Evolutionary conservation across 441 rosid species (phyloP).

Genomic region (Erodium chrysanthum): DNA sequence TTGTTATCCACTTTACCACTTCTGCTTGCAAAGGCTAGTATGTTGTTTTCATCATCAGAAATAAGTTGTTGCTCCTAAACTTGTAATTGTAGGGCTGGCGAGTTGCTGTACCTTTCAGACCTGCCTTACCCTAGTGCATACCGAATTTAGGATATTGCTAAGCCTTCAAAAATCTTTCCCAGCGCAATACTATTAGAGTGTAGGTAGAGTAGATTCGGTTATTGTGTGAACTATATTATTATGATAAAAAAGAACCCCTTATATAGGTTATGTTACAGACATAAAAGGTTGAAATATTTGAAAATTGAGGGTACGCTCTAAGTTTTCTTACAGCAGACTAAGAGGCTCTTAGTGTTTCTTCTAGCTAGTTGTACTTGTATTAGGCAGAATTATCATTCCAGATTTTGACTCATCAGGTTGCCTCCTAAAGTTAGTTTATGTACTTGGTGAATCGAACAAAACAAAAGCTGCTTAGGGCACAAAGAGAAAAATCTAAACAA

Average conservation of each 20-base stretch:
- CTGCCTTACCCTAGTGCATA: too few relatives aligned
- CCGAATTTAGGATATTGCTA: neutral
- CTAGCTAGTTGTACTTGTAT: slow-evolving; percentile 10
- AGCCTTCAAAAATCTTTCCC: neutral
- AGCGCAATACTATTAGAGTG: neutral
- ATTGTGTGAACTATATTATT: slow-evolving; percentile 9
- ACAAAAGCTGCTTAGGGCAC: slow-evolving; percentile 13
- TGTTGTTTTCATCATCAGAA: too few relatives aligned
- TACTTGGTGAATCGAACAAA: slow-evolving; percentile 23
- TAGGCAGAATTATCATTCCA: slow-evolving; percentile 16
- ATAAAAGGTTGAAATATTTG: neutral
- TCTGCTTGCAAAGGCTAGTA: too few relatives aligned
- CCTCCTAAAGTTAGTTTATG: slow-evolving; percentile 25
- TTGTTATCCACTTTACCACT: too few relatives aligned
- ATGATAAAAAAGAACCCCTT: neutral
- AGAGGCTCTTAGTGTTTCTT: slow-evolving; percentile 18
- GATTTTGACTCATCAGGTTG: slow-evolving; percentile 16
- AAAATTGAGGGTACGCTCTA: slow-evolving; percentile 3
- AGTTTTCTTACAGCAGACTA: slow-evolving; percentile 8
- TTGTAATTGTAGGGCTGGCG: too few relatives aligned
- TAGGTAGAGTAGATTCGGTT: neutral
- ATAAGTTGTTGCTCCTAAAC: too few relatives aligned
- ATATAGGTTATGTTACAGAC: slow-evolving; percentile 12
- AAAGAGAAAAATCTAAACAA: slow-evolving; percentile 16
- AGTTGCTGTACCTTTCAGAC: too few relatives aligned